Evolutionary conservation across 1,139 yeast genomes (phyloP), one percentile per base, ranked within the genome.

Genomic region (Lodderomyces beijingensis): DNA sequence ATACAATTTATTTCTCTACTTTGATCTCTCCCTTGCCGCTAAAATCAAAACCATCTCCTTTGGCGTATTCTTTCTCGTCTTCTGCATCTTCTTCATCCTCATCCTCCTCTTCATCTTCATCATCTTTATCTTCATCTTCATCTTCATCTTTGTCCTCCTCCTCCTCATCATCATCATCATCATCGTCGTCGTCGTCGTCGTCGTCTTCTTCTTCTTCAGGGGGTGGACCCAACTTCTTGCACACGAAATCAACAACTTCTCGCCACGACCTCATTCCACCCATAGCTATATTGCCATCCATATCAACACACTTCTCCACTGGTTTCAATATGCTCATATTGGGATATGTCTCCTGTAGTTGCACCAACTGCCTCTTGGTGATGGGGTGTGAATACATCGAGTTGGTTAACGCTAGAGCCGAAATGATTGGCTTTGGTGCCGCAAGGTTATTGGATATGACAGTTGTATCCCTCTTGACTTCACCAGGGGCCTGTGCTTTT

Each of bases 201-300:
- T 48, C 51, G 2, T 49, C 58, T 4, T 49, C 57, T 13, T 49
- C 54, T 2, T 41, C 47, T 10, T 39, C 44, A 12, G 36, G 40
- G 1, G 59, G 59, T 19, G 45, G 45, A 5, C 62, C 62, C 8
- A 56, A 42, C 32, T 51, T 53, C 32, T 55, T 45, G 38, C 46
- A 41, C 15, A 55, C 58, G 34, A 51, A 47, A 31, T 53, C 57
- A 11, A 56, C 62, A 30, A 56, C 59, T 31, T 56, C 62, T 28
- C 51, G 33, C 60, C 62, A 56, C 4, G 56, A 46, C 25, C 60
- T 40, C 61, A 56, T 56, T 10, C 62, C 62, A 5, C 62, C 62
- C 62, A 56, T 56, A 4, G 58, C 45, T 11, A 56, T 56, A 29
- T 53, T 55, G 3, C 62, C 62, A 38, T 56, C 59, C n/a, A 47